Evolutionary conservation across 257 asterid species (phyloP).

Genomic region (Voacanga thouarsii): DNA sequence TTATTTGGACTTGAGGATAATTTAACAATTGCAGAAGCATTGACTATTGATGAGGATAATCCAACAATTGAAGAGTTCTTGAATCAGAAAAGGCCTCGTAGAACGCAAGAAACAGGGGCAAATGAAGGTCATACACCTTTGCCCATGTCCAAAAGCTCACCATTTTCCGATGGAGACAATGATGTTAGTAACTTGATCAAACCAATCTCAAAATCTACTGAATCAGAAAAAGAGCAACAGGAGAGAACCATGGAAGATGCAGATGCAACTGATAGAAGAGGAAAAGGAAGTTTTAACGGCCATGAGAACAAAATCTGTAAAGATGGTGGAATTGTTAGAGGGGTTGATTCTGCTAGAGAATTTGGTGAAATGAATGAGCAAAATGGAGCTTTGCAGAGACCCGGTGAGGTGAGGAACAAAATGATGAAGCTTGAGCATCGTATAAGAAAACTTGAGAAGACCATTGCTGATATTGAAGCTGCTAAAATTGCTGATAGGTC

Average conservation of each 20-base stretch:
- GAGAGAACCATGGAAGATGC: background rate
- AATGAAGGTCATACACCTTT: background rate
- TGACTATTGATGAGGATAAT: background rate
- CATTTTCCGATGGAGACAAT: background rate
- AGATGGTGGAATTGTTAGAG: background rate
- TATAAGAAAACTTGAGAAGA: background rate
- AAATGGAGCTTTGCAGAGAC: too few species aligned
- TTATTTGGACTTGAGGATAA: background rate
- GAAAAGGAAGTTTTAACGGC: background rate
- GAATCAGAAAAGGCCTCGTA: background rate
- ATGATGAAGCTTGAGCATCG: too few species aligned
- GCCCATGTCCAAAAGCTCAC: background rate
- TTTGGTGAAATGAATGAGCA: background rate
- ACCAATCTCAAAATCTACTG: background rate
- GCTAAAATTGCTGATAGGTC: too few species aligned
- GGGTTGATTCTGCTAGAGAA: background rate
- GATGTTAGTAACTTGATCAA: background rate
- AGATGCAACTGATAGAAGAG: background rate
- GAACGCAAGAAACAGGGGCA: background rate
- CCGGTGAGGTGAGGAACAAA: too few species aligned
- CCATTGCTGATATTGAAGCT: background rate
- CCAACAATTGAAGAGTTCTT: background rate
- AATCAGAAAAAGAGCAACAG: background rate
- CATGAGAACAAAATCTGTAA: background rate
- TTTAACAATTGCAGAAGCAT: background rate